Conservation (phyloP, 2,329 filamentous ascomycete species). For the Trichoderma atroviride region DNA sequence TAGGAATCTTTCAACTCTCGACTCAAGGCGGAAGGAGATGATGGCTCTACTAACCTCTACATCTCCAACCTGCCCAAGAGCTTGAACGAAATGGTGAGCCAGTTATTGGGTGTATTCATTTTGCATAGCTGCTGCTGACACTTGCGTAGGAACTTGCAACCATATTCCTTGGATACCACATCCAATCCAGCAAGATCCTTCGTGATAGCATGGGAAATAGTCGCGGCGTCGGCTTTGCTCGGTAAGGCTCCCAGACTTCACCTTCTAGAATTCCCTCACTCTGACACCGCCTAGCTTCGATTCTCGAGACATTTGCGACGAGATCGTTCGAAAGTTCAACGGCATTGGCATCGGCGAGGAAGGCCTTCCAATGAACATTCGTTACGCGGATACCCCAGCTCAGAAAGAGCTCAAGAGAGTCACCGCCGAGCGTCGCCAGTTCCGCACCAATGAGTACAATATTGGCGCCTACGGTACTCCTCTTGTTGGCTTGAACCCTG, state of each 20-base stretch:
- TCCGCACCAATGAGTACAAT: slow-evolving; percentile 95
- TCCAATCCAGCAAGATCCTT: slow-evolving; percentile 92
- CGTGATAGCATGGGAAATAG: slow-evolving; percentile 90
- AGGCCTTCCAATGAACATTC: slow-evolving; percentile 84
- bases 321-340: slow-evolving; percentile 85
- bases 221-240: slow-evolving; percentile 94
- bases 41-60: slow-evolving; percentile 90
- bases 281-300: slow-evolving; percentile 61
- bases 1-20: slow-evolving; percentile 98
- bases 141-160: slow-evolving; percentile 66
- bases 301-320: slow-evolving; percentile 82
- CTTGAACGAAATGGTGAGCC: slow-evolving; percentile 82
- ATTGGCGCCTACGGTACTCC: slow-evolving; percentile 68
- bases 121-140: neutral
- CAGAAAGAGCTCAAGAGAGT: slow-evolving; percentile 97
- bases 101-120: neutral
- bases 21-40: slow-evolving; percentile 93
- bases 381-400: slow-evolving; percentile 93
- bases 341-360: slow-evolving; percentile 76
- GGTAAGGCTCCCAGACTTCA: slow-evolving; percentile 58
- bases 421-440: slow-evolving; percentile 91
- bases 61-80: slow-evolving; percentile 94
- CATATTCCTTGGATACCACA: slow-evolving; percentile 78
- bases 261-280: neutral
- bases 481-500: slow-evolving; percentile 56